These are phyloP conservation scores for Eudorina sp. DNA, from an alignment of 139 green algal genomes.

Conservation along the genomic window DNA sequence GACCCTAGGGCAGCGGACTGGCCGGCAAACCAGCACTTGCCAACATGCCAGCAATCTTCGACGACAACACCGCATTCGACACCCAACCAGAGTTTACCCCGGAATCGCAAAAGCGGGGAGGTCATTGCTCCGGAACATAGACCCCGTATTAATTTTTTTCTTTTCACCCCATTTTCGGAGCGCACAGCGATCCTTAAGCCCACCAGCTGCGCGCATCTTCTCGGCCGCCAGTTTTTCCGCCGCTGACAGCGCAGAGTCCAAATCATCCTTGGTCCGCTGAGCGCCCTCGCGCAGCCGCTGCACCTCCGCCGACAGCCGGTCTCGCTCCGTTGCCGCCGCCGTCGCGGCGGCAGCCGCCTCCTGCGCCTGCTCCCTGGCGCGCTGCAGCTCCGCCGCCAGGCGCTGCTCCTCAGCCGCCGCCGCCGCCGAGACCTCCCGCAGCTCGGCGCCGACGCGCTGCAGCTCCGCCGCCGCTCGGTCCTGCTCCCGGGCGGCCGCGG, in stretches of 20 bases:
- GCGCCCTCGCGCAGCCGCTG: neutral
- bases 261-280: neutral
- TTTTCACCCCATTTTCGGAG: no score
- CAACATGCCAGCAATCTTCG: no score
- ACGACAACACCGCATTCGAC: no score
- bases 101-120: no score
- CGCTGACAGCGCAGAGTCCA: neutral
- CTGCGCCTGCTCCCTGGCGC: neutral
- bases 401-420: neutral
- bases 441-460: neutral
- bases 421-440: neutral
- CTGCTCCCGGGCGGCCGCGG: neutral
- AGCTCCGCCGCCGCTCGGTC: no score
- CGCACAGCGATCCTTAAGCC: neutral
- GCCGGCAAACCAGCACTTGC: no score
- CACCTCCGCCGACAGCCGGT: slow-evolving; percentile 2
- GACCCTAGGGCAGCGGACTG: no score
- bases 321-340: neutral
- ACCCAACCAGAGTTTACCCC: no score
- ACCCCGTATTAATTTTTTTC: no score
- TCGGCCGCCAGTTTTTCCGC: neutral
- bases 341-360: neutral
- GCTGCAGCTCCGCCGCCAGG: slow-evolving; percentile 5
- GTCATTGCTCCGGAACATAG: no score
- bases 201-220: neutral